Evolutionary conservation across 169 alveolate species (phyloP).

Genomic region (Amoebophrya sp.): DNA sequence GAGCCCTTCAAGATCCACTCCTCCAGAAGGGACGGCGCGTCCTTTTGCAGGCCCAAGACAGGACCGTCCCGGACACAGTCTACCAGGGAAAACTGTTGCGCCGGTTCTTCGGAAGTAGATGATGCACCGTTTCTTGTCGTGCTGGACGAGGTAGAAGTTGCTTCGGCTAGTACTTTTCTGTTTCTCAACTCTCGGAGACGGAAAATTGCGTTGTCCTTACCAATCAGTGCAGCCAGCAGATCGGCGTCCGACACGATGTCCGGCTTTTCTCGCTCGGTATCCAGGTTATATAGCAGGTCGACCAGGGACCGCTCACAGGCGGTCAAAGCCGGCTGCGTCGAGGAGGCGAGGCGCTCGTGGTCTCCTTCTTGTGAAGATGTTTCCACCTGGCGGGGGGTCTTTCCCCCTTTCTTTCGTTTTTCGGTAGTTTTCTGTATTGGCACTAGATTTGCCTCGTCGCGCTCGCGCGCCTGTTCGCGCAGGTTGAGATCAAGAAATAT

Average conservation of each 20-base stretch:
- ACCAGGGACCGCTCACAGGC: neutral
- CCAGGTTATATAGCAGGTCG: neutral
- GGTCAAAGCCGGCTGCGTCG: too few species aligned
- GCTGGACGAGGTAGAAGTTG: too few species aligned
- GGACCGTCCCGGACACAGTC: constrained; percentile 9
- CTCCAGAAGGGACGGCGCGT: neutral
- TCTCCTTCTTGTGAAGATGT: too few species aligned
- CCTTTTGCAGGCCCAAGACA: neutral
- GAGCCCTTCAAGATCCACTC: neutral
- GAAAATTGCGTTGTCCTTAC: neutral
- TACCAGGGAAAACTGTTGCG: neutral
- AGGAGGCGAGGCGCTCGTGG: too few species aligned
- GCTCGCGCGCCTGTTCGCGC: neutral
- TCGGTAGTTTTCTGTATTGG: neutral
- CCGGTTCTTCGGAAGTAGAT: neutral
- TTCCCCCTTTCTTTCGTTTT: neutral
- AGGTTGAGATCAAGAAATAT: neutral
- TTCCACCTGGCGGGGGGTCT: too few species aligned
- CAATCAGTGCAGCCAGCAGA: neutral
- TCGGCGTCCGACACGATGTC: neutral
- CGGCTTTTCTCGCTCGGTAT: neutral
- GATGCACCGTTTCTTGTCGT: too few species aligned
- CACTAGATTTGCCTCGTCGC: neutral
- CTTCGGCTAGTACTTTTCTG: too few species aligned
- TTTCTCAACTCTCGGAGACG: too few species aligned